Percentiles rank a stretch among this genome's conserved stretches.
phyloP scores from a whole-genome alignment of 1,284 basidiomycete genomes.

The Leccinum angustisporum region DNA sequence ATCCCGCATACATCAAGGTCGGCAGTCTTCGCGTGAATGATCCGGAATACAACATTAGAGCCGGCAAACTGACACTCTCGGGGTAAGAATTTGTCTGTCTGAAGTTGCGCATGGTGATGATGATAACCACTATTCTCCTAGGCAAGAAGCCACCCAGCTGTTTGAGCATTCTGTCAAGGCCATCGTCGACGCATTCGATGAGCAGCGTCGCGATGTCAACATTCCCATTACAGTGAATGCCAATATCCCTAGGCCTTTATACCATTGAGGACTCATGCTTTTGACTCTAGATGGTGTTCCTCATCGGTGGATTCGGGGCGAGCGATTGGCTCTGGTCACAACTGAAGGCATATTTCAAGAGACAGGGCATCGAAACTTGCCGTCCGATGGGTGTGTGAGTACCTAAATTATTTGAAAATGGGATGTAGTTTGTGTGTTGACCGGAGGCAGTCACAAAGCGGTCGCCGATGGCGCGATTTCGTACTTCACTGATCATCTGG shows the following conservation, averaged over 20 bases:
- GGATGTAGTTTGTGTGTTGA: background rate
- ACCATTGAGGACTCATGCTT: background rate
- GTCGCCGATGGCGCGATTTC: slow-evolving; percentile 21
- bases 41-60: slow-evolving; percentile 32
- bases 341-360: slow-evolving; percentile 17
- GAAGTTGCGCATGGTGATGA: background rate
- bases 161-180: slow-evolving; percentile 40
- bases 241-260: background rate
- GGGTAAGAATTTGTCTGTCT: slow-evolving; percentile 29
- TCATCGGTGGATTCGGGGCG: slow-evolving; percentile 37
- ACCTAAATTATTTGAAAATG: background rate
- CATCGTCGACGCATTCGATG: slow-evolving; percentile 34
- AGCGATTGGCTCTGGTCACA: slow-evolving; percentile 21
- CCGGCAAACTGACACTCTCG: slow-evolving; percentile 36
- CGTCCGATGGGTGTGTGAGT: slow-evolving; percentile 16
- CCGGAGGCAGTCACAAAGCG: slow-evolving; percentile 15
- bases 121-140: slow-evolving; percentile 8
- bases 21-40: slow-evolving; percentile 38
- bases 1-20: slow-evolving; percentile 39
- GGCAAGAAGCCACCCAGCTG: slow-evolving; percentile 34
- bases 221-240: slow-evolving; percentile 24
- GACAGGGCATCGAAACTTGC: slow-evolving; percentile 11
- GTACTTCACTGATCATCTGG: slow-evolving; percentile 17
- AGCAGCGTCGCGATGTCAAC: slow-evolving; percentile 27
- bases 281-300: slow-evolving; percentile 32